Conservation (phyloP, 805 yeast species). For the Saccharomycopsis sp. region DNA sequence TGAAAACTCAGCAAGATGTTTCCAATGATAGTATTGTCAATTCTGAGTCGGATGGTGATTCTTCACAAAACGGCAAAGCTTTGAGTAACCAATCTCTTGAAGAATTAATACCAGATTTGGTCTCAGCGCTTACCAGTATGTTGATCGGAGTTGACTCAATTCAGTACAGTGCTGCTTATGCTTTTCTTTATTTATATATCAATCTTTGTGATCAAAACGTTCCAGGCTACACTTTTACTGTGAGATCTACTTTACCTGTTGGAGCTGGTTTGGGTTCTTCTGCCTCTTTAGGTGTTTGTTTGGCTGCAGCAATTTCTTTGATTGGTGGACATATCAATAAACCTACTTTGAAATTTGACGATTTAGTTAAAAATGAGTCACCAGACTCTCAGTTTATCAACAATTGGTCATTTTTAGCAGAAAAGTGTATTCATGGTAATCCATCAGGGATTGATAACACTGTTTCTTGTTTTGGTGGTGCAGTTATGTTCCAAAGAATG, state of each 20-base stretch:
- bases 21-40: background rate
- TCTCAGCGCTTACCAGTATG: slow-evolving; percentile 34
- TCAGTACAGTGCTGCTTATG: slow-evolving; percentile 69
- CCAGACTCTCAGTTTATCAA: slow-evolving; percentile 54
- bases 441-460: slow-evolving; percentile 97
- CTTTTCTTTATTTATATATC: slow-evolving; percentile 71
- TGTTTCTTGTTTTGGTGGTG: slow-evolving; percentile 93
- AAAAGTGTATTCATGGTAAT: slow-evolving; percentile 89
- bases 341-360: slow-evolving; percentile 7
- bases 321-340: slow-evolving; percentile 49
- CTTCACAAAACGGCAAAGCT: slow-evolving; percentile 19
- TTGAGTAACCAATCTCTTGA: slow-evolving; percentile 29
- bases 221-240: slow-evolving; percentile 47
- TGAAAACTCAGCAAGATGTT: too few species aligned
- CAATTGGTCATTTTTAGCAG: slow-evolving; percentile 86
- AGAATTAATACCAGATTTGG: slow-evolving; percentile 51
- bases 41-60: background rate
- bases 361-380: slow-evolving; percentile 1
- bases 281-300: slow-evolving; percentile 79
- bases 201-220: slow-evolving; percentile 39
- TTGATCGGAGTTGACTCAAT: slow-evolving; percentile 41
- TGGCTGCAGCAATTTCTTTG: slow-evolving; percentile 62
- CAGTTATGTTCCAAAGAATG: slow-evolving; percentile 73
- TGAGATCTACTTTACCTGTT: slow-evolving; percentile 79
- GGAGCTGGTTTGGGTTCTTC: slow-evolving; percentile 97